Conservation (phyloP, 129 eudicot genomes). For the Saussurea involucrata region DNA sequence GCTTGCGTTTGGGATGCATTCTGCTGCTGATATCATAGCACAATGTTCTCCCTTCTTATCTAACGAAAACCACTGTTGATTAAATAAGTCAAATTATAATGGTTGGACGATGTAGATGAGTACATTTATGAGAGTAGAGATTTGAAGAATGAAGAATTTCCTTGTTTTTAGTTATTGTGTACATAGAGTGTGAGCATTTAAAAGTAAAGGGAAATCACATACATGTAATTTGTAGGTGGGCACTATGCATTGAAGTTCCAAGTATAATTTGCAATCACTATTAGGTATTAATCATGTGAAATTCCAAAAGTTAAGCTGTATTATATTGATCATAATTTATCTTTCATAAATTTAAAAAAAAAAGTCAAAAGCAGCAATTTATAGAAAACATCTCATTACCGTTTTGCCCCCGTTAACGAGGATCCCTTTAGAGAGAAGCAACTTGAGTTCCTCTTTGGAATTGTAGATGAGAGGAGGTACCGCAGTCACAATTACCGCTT, state of each 20-base stretch:
- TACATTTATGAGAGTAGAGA: too few relatives aligned
- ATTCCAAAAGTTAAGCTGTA: too few relatives aligned
- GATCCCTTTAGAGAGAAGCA: slow-evolving; percentile 16
- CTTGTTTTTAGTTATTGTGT: too few relatives aligned
- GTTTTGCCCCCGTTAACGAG: slow-evolving; percentile 3
- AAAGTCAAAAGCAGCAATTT: background rate
- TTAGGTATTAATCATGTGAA: too few relatives aligned
- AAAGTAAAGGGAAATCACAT: too few relatives aligned
- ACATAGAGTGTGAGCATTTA: too few relatives aligned
- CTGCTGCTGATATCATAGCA: background rate
- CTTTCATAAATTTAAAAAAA: background rate
- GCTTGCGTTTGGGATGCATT: background rate
- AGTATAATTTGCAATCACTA: too few relatives aligned
- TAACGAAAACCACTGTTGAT: background rate
- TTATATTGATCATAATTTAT: too few relatives aligned
- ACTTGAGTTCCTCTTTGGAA: background rate
- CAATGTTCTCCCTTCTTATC: background rate
- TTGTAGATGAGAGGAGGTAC: background rate
- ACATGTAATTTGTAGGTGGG: too few relatives aligned
- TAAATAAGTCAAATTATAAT: background rate
- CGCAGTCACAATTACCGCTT: background rate
- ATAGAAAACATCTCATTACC: background rate
- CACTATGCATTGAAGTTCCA: too few relatives aligned
- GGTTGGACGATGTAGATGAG: too few relatives aligned
- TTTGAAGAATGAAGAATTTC: too few relatives aligned